phyloP scores from a whole-genome alignment of 2,329 filamentous ascomycete species.

The Ophiocordyceps camponoti-saundersi region DNA sequence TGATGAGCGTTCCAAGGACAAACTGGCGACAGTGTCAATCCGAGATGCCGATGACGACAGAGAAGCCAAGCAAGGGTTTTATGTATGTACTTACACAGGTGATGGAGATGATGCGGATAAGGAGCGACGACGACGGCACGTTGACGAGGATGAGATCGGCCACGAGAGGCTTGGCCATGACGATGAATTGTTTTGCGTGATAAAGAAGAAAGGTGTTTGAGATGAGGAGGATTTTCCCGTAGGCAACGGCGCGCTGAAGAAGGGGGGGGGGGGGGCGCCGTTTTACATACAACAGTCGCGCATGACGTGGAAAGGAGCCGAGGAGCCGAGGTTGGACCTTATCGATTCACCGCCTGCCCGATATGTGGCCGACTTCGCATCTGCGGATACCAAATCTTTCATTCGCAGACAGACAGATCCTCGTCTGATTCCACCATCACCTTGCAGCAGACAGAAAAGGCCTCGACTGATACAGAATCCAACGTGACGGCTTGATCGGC shows the following conservation, averaged over 20 bases:
- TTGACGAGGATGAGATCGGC: conserved; percentile 7
- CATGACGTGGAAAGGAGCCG: too few relatives aligned
- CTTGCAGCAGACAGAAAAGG: too few relatives aligned
- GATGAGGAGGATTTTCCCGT: neutral
- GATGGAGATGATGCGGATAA: conserved; percentile 19
- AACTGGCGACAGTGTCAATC: conserved; percentile 14
- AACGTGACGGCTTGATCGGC: too few relatives aligned
- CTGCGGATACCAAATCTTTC: too few relatives aligned
- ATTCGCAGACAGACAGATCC: too few relatives aligned
- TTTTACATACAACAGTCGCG: too few relatives aligned
- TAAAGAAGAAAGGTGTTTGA: neutral
- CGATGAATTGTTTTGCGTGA: neutral
- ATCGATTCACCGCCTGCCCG: conserved; percentile 1
- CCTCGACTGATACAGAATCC: too few relatives aligned
- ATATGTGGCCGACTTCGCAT: neutral
- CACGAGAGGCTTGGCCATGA: conserved; percentile 8
- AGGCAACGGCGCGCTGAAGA: neutral
- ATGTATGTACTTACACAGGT: conserved; percentile 22
- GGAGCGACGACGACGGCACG: conserved; percentile 12
- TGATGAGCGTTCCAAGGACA: conserved; percentile 25
- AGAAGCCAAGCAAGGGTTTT: neutral
- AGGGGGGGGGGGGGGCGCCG: neutral
- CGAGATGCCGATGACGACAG: neutral
- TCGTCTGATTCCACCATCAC: too few relatives aligned
- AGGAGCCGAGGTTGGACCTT: neutral